Evolutionary conservation across 1,139 yeast species (phyloP), one percentile per base, ranked within the genome.

Genomic region (Arxiozyma telluris): DNA sequence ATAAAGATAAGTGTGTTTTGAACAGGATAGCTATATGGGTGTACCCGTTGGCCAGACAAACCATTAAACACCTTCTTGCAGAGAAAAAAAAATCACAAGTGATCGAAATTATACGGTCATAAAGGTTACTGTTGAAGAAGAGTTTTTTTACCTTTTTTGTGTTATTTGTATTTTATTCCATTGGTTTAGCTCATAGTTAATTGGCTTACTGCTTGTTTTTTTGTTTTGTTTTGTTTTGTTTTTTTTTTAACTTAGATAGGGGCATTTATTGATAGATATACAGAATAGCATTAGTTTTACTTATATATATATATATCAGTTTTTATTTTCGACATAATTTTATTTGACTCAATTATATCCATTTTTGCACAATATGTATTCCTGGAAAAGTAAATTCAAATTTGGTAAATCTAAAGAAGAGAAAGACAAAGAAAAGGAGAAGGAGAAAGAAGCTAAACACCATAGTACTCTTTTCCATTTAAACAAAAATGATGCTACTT

Each of bases 351-450:
- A 41, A 21, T 23, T 43, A 43, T 27, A 22, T 15, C 34, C 1
- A 43, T 11, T 22, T 43, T 34, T 11, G 17, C 9, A 43, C 27
- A 39, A n/a, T 11, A 65, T 66, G 69, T 65, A 64, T 51, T 64
- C 66, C 23, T 66, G 69, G 69, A 66, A 66, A 57, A 60, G 67
- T 39, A 66, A 64, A 54, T 66, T 66, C 54, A 64, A 63, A 52
- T 66, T 66, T 55, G 71, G 71, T 8, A 63, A 63, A 47, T 59
- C 65, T 30, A 65, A 66, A 50, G 69, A 66, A 38, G 69, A 65
- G 49, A 59, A 63, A 50, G 66, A 62, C 42, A 57, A 54, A 51
- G 61, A 59, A 30, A 58, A 60, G 38, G 58, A 55, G 21, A 55
- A 56, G 44, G 58, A 57, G 41, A 55, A 55, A 25, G 55, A 54